Base-by-base conservation (phyloP, 805 yeast species). In the Priceomyces carsonii region DNA sequence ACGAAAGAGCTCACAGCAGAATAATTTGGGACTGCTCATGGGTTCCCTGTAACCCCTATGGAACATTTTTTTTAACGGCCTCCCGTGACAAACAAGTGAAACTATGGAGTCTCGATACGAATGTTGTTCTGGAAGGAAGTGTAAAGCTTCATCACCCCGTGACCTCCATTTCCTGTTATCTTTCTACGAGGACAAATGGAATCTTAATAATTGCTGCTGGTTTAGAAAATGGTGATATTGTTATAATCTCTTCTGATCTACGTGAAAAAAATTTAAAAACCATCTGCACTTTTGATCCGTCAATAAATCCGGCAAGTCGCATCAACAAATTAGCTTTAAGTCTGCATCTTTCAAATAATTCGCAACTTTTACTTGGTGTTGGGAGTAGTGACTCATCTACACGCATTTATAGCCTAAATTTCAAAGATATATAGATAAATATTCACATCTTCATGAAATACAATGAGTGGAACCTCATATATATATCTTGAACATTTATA, bases 1-100 rank as follows among this genome's bases (percentile, higher is more conserved):
- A 75, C 36, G 77, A 77, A 22, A 87, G 84, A 55, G 96, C 96
- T 0, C 99, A 95, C 54, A 60, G 83, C 2, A 78, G 97, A 59
- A 91, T 93, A 49, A 78, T 93, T 27, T 95, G 99, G 99, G 98
- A 93, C 63, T 82, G 91, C 55, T 76, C 85, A 24, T 93, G 97
- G 96, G 66, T 81, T 0, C 87, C 89, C 4, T 9, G 13, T 6
- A 40, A 50, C n/a, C 23, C 37, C 3, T 45, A 48, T 8, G 55
- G 55, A 3, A 31, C 42, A 16, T 55, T 57, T n/a, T 90, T 91
- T 51, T 71, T 85, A 10, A 90, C 97, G 0, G 95, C 83, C 0
- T 82, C 95, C 2, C 77, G 99, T 57, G 99, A 93, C 57, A 85
- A 82, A 51, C 73, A 79, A 3, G 56, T 90, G 32, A 86, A 85